phyloP scores from a whole-genome alignment of 2,329 filamentous ascomycete species.

The Fusarium graminum region DNA sequence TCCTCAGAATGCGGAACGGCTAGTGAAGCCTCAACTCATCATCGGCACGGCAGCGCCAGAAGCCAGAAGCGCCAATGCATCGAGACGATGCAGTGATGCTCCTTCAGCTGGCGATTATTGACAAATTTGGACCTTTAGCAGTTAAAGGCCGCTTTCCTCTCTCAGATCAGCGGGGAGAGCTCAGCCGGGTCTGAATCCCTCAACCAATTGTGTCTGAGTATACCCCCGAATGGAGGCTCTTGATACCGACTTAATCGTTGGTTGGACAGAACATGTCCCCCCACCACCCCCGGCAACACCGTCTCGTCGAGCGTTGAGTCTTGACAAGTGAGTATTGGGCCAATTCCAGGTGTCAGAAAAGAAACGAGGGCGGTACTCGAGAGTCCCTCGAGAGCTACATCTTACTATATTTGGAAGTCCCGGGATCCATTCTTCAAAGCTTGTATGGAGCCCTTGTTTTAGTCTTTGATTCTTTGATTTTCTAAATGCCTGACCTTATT shows the following conservation, averaged over 20 bases:
- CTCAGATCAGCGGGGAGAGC: conserved; percentile 38
- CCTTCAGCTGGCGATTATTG: conserved; percentile 23
- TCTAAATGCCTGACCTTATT: conserved; percentile 34
- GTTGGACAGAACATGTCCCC: conserved; percentile 27
- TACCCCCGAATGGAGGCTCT: conserved; percentile 16
- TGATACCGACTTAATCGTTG: conserved; percentile 9
- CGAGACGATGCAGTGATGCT: conserved; percentile 12
- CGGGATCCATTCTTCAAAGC: conserved; percentile 34
- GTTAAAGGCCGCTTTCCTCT: conserved; percentile 21
- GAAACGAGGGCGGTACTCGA: conserved; percentile 17
- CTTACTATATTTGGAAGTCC: conserved; percentile 24
- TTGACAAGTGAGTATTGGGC: conserved; percentile 1
- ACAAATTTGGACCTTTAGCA: conserved; percentile 21
- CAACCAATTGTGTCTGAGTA: conserved; percentile 24
- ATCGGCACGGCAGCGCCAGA: conserved; percentile 21
- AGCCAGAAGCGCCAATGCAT: conserved; percentile 13
- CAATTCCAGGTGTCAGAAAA: conserved; percentile 24
- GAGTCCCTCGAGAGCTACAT: conserved; percentile 5
- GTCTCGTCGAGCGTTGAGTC: conserved; percentile 31
- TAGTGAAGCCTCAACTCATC: conserved; percentile 15
- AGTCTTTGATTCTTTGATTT: conserved; percentile 26
- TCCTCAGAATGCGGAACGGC: conserved; percentile 22
- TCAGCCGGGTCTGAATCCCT: conserved; percentile 11
- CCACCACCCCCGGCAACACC: conserved; percentile 22
- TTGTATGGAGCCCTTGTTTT: conserved; percentile 33